Evolutionary conservation across 176 grass and related monocot species (phyloP).

Genomic region (Oryza coarctata): DNA sequence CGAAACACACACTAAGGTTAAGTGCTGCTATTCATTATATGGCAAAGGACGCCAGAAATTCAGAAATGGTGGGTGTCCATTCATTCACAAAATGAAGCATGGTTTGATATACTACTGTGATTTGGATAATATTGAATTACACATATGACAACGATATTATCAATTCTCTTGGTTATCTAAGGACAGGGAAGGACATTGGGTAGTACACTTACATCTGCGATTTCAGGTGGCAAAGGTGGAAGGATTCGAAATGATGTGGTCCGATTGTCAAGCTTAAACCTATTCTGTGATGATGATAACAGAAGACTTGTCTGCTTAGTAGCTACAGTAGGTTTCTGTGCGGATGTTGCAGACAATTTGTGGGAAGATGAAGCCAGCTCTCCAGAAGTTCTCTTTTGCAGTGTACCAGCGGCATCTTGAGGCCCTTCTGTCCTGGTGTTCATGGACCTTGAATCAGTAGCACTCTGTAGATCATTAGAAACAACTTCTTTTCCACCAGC

Average conservation of each 20-base stretch:
- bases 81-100: not conserved
- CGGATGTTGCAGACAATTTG: conserved; percentile 41
- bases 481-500: conserved; percentile 45
- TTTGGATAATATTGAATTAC: not conserved
- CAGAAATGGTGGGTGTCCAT: conserved; percentile 11
- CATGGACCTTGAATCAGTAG: conserved; percentile 20
- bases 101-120: conserved; percentile 6
- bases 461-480: conserved; percentile 41
- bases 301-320: conserved; percentile 41
- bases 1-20: not conserved
- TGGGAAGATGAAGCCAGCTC: conserved; percentile 45
- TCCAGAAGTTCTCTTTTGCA: conserved; percentile 48
- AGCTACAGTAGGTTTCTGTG: conserved; percentile 46
- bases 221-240: conserved; percentile 78
- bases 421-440: conserved; percentile 4
- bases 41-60: conserved; percentile 20
- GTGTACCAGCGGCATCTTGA: conserved; percentile 40
- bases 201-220: conserved; percentile 70
- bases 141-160: not conserved
- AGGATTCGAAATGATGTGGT: conserved; percentile 85
- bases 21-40: not conserved
- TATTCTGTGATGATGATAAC: conserved; percentile 33
- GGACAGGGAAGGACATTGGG: conserved; percentile 17
- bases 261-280: conserved; percentile 83
- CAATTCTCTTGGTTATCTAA: conserved; percentile 8